A percentile compares a stretch with the other conserved stretches of the same genome.
Conservation (phyloP, 1,284 basidiomycete genomes). For the Rhodotorula sp. region DNA sequence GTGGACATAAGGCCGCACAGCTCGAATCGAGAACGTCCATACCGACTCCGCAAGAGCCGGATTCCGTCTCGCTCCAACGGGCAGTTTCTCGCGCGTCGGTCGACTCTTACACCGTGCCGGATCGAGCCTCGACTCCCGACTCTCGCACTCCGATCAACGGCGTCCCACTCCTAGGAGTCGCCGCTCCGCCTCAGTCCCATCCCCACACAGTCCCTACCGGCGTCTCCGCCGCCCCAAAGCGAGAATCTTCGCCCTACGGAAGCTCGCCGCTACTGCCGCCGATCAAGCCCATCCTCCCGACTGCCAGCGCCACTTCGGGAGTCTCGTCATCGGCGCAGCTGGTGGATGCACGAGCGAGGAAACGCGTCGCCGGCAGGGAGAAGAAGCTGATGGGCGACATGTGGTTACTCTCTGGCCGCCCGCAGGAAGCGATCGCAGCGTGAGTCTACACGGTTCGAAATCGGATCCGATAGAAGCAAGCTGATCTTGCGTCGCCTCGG, state of each 20-base stretch:
- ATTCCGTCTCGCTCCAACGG: background rate
- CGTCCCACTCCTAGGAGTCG: conserved; percentile 20
- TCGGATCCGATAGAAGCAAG: rapidly evolving
- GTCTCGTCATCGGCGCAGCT: conserved; percentile 8
- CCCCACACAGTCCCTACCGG: conserved; percentile 25
- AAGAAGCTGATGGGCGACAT: conserved; percentile 86
- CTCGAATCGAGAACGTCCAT: conserved; percentile 44
- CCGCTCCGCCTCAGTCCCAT: conserved; percentile 31
- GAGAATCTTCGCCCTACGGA: conserved; percentile 33
- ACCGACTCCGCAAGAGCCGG: conserved; percentile 40
- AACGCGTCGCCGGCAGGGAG: conserved; percentile 58
- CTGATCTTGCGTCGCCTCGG: background rate
- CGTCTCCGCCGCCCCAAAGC: conserved; percentile 28
- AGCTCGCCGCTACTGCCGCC: background rate
- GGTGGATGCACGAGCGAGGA: conserved; percentile 35
- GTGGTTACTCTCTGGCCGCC: conserved; percentile 75
- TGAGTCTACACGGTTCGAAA: conserved; percentile 48
- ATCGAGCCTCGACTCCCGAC: background rate
- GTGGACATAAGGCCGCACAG: conserved; percentile 32
- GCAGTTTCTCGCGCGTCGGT: background rate
- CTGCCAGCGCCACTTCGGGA: background rate
- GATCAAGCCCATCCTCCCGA: background rate
- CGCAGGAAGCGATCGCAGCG: conserved; percentile 75
- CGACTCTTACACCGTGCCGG: background rate
- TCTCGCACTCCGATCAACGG: conserved; percentile 16